These are phyloP conservation scores for Helminthosporium solani DNA, from an alignment of 2,329 filamentous ascomycete species.

Conservation along the genomic window DNA sequence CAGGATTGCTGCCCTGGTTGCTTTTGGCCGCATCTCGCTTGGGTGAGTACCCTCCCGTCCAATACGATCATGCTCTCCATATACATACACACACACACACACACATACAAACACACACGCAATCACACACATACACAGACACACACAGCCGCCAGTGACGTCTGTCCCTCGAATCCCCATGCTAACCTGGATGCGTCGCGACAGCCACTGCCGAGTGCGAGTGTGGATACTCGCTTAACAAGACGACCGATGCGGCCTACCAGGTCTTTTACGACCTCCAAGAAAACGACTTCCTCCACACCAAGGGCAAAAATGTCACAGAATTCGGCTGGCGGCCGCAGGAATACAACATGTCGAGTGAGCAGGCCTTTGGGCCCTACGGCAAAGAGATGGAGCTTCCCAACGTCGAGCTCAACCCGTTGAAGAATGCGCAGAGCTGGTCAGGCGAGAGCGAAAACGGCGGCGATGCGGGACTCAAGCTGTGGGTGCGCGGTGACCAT, in stretches of 20 bases:
- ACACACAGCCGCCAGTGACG: no score
- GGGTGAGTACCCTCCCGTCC: constrained; percentile 30
- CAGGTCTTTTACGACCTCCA: constrained; percentile 67
- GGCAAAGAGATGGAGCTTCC: constrained; percentile 62
- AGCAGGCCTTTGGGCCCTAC: constrained; percentile 61
- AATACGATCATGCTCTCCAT: no score
- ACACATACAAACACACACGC: no score
- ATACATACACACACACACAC: no score
- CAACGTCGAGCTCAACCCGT: constrained; percentile 60
- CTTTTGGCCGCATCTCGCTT: constrained; percentile 33
- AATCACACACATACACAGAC: no score
- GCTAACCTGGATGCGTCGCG: not conserved
- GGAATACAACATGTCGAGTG: constrained; percentile 63
- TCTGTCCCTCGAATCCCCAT: not conserved
- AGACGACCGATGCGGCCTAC: constrained; percentile 42
- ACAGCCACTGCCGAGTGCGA: constrained; percentile 58
- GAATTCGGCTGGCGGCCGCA: constrained; percentile 63
- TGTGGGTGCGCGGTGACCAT: constrained; percentile 41
- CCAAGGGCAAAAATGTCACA: constrained; percentile 51
- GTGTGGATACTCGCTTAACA: constrained; percentile 67
- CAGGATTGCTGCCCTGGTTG: constrained; percentile 31
- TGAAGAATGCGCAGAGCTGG: constrained; percentile 47
- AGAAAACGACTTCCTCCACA: constrained; percentile 70
- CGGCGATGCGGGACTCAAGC: constrained; percentile 41
- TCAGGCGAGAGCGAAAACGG: constrained; percentile 48